Evolutionary conservation across 176 grass and related monocot genomes (phyloP), one percentile per base, ranked within the genome.

Genomic region (Bonia amplexicaulis): DNA sequence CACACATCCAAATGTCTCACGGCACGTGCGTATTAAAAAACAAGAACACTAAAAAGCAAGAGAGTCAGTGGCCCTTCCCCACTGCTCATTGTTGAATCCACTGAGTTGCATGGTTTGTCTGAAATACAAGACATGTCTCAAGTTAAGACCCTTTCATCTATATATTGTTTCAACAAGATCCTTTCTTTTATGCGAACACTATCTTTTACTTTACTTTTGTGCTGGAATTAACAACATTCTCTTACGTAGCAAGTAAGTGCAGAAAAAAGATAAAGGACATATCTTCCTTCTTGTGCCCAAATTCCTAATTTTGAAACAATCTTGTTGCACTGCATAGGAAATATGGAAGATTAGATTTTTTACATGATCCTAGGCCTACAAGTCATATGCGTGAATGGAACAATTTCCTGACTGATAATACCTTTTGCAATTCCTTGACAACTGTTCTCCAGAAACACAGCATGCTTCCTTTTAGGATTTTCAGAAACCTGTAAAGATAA

Each of bases 281-380:
- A 94, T 90, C 92, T 94, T 92, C 80, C 22, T 84, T 65, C 35
- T 42, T 16, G 63, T 17, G 68, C 82, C 82, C 66, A 85, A 69
- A 69, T 84, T 87, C 67, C 69, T 87, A 79, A 85, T 88, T 66
- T 64, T 27, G 26, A 42, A 82, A 80, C 61, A 72, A 68, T 70
- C 78, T 88, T 79, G 69, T 79, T 74, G 78, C 46, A 72, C 87
- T 85, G 83, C 62, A 82, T 6, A 49, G 31, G 73, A 85, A 84
- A 88, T 25, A 84, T 53, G 53, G 83, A 77, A 77, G 9, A 71
- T 85, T 82, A 71, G 71, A 22, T 52, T 41, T 80, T 52, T 41
- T 80, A 59, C 15, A 4, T 49, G 66, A 13, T 77, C 23, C 19
- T 77, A 37, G 33, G 33, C 33, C 33, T 35, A 35, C 45, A 77